Base-by-base conservation (phyloP, 139 green algal species). In the Picochlorum costavermella region DNA sequence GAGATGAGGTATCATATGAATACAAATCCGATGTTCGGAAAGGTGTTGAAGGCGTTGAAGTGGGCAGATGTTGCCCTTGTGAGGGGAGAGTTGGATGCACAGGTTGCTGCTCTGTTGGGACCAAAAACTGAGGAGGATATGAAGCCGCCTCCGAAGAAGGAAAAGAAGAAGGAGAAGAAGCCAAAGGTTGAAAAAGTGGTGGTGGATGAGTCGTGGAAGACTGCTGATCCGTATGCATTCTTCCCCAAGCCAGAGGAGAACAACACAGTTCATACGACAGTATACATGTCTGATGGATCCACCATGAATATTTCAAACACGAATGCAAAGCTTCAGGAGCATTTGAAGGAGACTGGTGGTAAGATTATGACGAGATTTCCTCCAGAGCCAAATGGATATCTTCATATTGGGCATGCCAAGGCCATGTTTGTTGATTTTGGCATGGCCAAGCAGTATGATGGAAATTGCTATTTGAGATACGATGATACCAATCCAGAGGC, bases 391-490 rank as follows among this genome's bases (percentile, higher is more conserved):
- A 95, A 95, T 63, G 87, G 87, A 29, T 95, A 95, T 73, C 76
- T 94, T 31, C 87, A 95, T 71, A 88, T 94, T 45, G 94, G 94
- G 0, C 94, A 98, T 73, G 92, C 90, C 65, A 99, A 99, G 88
- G 92, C 92, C 56, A 96, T 96, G 89, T 92, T 96, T 80, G 84
- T 99, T 4, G 87, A 96, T 80, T 99, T 99, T 86, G 94, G 92
- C 43, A 84, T 96, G 74, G 92, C 94, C 3, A 72, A 67, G 60
- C 76, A 91, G 63, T 82, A 88, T 55, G 83, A 69, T 46, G 92
- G 92, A 28, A 36, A 74, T 26, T 98, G 94, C 84, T 92, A 90
- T 77, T 80, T 98, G 62, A 79, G 93, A 43, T 97, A 85, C 70
- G 93, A 98, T 64, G 90, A 98, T 81, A 99, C 94, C 59, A 99